These are phyloP conservation scores for Chlorella variabilis DNA, from an alignment of 163 green algal genomes.

Conservation along the genomic window DNA sequence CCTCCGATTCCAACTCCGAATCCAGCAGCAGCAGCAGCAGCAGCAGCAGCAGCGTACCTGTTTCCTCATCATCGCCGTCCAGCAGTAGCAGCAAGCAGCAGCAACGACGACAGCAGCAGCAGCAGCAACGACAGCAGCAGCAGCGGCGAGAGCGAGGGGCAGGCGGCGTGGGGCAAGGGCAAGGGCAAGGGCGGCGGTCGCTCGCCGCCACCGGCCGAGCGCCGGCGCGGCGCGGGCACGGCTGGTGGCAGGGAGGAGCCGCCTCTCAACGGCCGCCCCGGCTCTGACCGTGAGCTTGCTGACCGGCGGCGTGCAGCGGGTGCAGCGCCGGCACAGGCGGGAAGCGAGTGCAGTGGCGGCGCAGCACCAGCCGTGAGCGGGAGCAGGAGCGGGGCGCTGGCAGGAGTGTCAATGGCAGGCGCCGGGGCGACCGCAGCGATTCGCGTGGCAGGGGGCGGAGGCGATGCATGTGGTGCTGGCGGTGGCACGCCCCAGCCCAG, in stretches of 20 bases:
- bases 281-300: neutral
- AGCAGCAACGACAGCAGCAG: slow-evolving; percentile 49
- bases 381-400: neutral
- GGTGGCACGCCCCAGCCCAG: too few species aligned
- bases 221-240: neutral
- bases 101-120: too few species aligned
- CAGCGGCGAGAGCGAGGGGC: slow-evolving; percentile 39
- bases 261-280: neutral
- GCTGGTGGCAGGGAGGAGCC: neutral
- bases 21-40: slow-evolving; percentile 45
- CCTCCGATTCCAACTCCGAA: slow-evolving; percentile 29
- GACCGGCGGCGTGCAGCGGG: slow-evolving; percentile 14
- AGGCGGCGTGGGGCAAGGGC: neutral
- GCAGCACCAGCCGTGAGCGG: neutral
- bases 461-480: too few species aligned
- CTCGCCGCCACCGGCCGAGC: neutral
- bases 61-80: slow-evolving; percentile 5
- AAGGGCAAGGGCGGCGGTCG: neutral
- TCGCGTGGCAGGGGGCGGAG: slow-evolving; percentile 18
- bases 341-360: neutral
- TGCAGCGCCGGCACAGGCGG: neutral
- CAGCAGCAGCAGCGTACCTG: slow-evolving; percentile 20
- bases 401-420: neutral
- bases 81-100: slow-evolving; percentile 37
- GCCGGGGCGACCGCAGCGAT: neutral